phyloP scores from a whole-genome alignment of 257 asterid genomes.

The Capsicum pubescens region DNA sequence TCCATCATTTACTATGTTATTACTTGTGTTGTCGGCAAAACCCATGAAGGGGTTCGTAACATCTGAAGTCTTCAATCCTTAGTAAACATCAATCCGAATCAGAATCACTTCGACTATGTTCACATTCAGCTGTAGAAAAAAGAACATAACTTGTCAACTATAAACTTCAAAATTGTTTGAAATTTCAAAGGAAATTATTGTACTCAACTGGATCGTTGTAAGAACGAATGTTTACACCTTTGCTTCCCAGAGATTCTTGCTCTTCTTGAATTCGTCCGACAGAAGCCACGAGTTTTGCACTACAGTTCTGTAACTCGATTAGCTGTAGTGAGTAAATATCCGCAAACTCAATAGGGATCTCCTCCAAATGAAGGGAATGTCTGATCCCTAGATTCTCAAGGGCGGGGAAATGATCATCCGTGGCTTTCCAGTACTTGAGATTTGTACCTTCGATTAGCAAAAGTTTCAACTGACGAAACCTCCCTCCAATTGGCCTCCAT shows the following conservation, averaged over 20 bases:
- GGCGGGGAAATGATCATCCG: neutral
- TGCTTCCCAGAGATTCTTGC: neutral
- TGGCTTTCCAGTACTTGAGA: neutral
- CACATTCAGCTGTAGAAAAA: too few relatives aligned
- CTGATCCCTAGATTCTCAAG: neutral
- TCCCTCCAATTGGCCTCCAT: neutral
- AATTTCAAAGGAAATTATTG: neutral
- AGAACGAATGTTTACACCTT: neutral
- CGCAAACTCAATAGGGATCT: neutral
- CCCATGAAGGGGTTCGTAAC: too few relatives aligned
- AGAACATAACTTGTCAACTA: too few relatives aligned
- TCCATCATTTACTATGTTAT: too few relatives aligned
- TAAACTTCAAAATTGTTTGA: too few relatives aligned
- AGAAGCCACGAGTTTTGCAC: neutral
- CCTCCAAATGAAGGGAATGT: neutral
- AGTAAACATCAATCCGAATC: too few relatives aligned
- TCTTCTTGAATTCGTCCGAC: neutral
- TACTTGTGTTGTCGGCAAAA: too few relatives aligned
- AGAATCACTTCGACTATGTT: too few relatives aligned
- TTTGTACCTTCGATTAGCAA: neutral
- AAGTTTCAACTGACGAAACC: neutral
- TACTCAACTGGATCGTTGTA: neutral
- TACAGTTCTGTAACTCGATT: constrained; percentile 17
- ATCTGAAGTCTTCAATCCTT: too few relatives aligned
- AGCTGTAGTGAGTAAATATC: neutral